Conservation (phyloP, 495 filamentous ascomycete genomes). For the Physcia stellaris region DNA sequence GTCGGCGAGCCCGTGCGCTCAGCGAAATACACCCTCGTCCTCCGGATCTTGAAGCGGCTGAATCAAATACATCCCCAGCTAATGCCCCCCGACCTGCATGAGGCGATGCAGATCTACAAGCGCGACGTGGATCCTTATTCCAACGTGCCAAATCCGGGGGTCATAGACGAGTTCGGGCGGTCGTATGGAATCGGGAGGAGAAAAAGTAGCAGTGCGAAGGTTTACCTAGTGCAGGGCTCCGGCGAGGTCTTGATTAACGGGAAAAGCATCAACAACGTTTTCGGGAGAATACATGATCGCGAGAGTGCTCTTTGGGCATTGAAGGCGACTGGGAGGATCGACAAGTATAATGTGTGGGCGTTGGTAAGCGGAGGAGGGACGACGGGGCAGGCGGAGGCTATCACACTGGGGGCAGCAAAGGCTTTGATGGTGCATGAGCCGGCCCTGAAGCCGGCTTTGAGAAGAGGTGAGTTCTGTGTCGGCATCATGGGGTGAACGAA, state of each 20-base stretch:
- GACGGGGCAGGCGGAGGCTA: constrained; percentile 90
- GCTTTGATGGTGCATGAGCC: constrained; percentile 85
- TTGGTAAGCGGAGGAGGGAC: constrained; percentile 70
- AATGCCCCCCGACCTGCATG: constrained; percentile 52
- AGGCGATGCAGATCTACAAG: constrained; percentile 54
- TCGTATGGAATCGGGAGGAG: constrained; percentile 67
- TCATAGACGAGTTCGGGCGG: constrained; percentile 60
- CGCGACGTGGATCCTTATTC: constrained; percentile 59
- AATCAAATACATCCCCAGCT: constrained; percentile 75
- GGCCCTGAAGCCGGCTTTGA: constrained; percentile 68
- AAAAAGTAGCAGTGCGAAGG: constrained; percentile 73
- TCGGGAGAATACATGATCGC: constrained; percentile 80
- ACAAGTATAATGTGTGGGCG: constrained; percentile 96
- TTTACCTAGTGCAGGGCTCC: constrained; percentile 78
- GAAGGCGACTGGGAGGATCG: constrained; percentile 64
- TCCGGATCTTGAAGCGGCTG: constrained; percentile 62
- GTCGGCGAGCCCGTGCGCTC: constrained; percentile 66
- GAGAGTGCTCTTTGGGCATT: constrained; percentile 90
- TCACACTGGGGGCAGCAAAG: constrained; percentile 83
- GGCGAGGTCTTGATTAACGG: constrained; percentile 86
- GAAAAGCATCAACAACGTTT: constrained; percentile 60
- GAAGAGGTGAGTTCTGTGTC: constrained; percentile 76
- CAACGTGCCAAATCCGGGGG: constrained; percentile 37
- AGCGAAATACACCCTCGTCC: constrained; percentile 62
- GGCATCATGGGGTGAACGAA: no score